Percentiles rank a stretch among this genome's conserved stretches.
These are phyloP conservation scores for Aspergillus pseudoglaucus DNA, from an alignment of 2,329 filamentous ascomycete species.

Conservation along the genomic window DNA sequence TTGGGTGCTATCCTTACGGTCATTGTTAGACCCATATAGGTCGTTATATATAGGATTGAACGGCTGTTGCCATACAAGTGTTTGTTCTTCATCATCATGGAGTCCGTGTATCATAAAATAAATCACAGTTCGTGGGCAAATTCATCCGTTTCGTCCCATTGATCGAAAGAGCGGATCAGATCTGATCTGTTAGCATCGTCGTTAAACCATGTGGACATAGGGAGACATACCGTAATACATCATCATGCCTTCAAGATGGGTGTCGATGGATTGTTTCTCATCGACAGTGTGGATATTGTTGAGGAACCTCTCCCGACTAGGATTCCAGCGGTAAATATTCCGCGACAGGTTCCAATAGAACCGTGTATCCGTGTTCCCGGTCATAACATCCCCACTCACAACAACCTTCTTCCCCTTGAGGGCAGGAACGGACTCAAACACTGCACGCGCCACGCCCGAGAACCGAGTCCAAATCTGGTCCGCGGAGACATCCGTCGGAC, in stretches of 20 bases:
- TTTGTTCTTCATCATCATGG: background rate
- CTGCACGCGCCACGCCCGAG: constrained; percentile 33
- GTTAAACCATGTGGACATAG: background rate
- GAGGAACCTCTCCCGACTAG: constrained; percentile 39
- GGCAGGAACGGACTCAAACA: constrained; percentile 31
- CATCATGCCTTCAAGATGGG: constrained; percentile 39
- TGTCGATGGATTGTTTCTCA: constrained; percentile 40
- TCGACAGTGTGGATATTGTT: constrained; percentile 48
- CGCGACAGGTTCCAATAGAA: constrained; percentile 49
- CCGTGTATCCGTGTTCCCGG: constrained; percentile 48
- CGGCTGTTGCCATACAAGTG: background rate
- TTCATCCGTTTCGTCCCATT: constrained; percentile 12
- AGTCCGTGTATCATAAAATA: background rate
- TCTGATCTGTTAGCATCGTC: constrained; percentile 11
- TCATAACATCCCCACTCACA: constrained; percentile 43
- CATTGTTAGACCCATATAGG: background rate
- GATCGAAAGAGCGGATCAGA: constrained; percentile 27
- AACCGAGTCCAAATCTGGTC: constrained; percentile 32
- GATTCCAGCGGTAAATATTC: constrained; percentile 49
- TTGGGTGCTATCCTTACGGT: constrained; percentile 3
- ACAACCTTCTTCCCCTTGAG: constrained; percentile 32
- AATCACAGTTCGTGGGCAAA: background rate
- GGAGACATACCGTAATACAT: constrained; percentile 35
- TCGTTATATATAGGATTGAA: background rate
- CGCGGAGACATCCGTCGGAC: constrained; percentile 24